These are phyloP conservation scores for Crassisporium funariophilum DNA, from an alignment of 768 basidiomycete species.

Conservation along the genomic window DNA sequence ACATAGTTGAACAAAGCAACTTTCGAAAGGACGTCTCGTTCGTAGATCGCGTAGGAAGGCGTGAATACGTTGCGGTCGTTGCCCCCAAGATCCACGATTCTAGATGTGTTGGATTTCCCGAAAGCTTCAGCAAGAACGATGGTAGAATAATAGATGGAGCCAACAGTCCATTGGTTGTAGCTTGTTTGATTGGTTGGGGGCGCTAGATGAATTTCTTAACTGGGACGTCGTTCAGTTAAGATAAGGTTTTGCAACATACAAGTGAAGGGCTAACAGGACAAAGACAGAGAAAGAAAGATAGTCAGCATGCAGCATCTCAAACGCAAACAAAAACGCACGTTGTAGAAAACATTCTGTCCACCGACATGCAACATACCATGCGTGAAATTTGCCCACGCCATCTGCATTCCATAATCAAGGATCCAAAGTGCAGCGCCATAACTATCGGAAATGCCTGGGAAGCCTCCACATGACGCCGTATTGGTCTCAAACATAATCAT, in stretches of 20 bases:
- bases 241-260: slow-evolving; percentile 35
- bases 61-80: slow-evolving; percentile 55
- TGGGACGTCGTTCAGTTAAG: neutral
- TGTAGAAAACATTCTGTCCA: slow-evolving; percentile 70
- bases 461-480: slow-evolving; percentile 69
- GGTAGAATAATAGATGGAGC: slow-evolving; percentile 73
- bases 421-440: slow-evolving; percentile 70
- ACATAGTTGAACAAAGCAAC: slow-evolving; percentile 77
- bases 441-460: slow-evolving; percentile 60
- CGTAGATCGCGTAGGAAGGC: slow-evolving; percentile 76
- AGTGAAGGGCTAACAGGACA: slow-evolving; percentile 52
- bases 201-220: slow-evolving; percentile 26
- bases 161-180: slow-evolving; percentile 72
- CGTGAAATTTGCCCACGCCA: slow-evolving; percentile 60
- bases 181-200: slow-evolving; percentile 56
- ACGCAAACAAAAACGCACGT: slow-evolving; percentile 41
- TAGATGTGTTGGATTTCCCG: slow-evolving; percentile 64
- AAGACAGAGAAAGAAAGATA: slow-evolving; percentile 35
- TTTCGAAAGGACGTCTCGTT: slow-evolving; percentile 61
- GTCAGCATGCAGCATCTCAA: slow-evolving; percentile 19
- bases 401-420: slow-evolving; percentile 62
- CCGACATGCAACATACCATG: slow-evolving; percentile 60
- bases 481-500: slow-evolving; percentile 76
- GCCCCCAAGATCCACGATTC: slow-evolving; percentile 65
- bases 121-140: slow-evolving; percentile 71